phyloP scores from a whole-genome alignment of 306 rosid genomes.

The Delonix regia region DNA sequence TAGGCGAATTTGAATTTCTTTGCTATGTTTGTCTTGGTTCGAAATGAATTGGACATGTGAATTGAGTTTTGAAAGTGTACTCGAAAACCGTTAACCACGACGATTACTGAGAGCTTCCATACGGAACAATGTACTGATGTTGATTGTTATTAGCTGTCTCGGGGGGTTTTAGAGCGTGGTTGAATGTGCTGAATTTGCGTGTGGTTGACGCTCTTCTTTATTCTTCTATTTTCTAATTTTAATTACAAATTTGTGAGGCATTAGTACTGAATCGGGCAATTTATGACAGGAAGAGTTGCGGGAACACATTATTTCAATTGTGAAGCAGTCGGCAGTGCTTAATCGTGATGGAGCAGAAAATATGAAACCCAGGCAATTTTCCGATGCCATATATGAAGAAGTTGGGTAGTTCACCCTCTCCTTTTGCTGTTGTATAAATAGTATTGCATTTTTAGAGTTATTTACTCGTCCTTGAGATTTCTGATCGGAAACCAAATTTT shows the following conservation, averaged over 20 bases:
- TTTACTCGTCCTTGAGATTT: not conserved
- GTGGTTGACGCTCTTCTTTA: not conserved
- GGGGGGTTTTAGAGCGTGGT: not conserved
- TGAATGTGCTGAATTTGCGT: not conserved
- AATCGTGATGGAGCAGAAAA: conserved; percentile 77
- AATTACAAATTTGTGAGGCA: not conserved
- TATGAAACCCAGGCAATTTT: conserved; percentile 91
- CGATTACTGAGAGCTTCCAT: not conserved
- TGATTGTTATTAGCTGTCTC: not conserved
- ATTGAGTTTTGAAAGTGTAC: not conserved
- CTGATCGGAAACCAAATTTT: not conserved
- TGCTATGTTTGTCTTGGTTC: not conserved
- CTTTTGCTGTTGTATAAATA: not conserved
- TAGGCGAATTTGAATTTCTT: not conserved
- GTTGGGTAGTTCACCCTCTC: conserved; percentile 62
- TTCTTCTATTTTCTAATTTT: not conserved
- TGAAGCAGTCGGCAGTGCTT: conserved; percentile 71
- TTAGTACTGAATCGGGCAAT: conserved; percentile 33
- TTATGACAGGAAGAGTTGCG: conserved; percentile 70
- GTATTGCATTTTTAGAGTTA: not conserved
- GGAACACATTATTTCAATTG: conserved; percentile 55
- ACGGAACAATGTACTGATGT: not conserved
- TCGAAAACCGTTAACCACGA: not conserved
- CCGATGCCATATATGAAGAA: conserved; percentile 79
- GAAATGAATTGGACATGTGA: not conserved